Evolutionary conservation across 2,329 filamentous ascomycete species (phyloP).

Genomic region (Cladosporium oxysporum): DNA sequence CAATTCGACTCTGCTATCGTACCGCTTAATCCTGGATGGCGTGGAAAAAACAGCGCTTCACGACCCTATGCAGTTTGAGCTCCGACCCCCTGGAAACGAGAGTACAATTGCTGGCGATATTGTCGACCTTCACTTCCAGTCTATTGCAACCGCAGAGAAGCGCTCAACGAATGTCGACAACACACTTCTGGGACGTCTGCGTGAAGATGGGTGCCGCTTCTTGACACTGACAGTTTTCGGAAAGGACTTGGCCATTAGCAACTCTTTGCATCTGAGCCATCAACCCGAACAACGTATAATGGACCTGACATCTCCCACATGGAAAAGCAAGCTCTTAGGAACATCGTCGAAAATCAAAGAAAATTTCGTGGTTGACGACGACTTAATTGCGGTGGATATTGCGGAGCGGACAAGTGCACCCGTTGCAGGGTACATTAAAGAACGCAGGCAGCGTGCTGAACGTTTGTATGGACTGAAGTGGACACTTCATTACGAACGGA

Average conservation of each 20-base stretch:
- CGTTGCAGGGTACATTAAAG: slow-evolving; percentile 2
- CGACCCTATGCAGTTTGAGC: slow-evolving; percentile 1
- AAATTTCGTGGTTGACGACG: slow-evolving; percentile 27
- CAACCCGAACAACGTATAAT: background rate
- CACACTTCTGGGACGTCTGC: slow-evolving; percentile 14
- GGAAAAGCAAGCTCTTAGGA: slow-evolving; percentile 23
- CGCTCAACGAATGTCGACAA: background rate
- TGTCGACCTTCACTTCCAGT: slow-evolving; percentile 5
- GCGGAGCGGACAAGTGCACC: background rate
- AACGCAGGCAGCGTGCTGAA: background rate
- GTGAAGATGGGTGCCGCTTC: slow-evolving; percentile 20
- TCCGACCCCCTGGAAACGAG: background rate
- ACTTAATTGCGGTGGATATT: background rate
- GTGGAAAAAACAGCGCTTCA: background rate
- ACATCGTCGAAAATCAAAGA: slow-evolving; percentile 22
- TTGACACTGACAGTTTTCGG: slow-evolving; percentile 21
- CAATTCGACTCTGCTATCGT: background rate
- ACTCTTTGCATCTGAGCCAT: slow-evolving; percentile 16
- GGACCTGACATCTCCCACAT: slow-evolving; percentile 23
- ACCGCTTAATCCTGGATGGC: background rate
- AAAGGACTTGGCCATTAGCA: slow-evolving; percentile 21
- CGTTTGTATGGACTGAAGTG: background rate
- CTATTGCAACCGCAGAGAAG: slow-evolving; percentile 16
- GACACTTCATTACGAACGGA: slow-evolving; percentile 20
- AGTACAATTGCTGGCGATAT: slow-evolving; percentile 31